phyloP scores from a whole-genome alignment of 768 basidiomycete species.

The Coprinopsis cinerea region DNA sequence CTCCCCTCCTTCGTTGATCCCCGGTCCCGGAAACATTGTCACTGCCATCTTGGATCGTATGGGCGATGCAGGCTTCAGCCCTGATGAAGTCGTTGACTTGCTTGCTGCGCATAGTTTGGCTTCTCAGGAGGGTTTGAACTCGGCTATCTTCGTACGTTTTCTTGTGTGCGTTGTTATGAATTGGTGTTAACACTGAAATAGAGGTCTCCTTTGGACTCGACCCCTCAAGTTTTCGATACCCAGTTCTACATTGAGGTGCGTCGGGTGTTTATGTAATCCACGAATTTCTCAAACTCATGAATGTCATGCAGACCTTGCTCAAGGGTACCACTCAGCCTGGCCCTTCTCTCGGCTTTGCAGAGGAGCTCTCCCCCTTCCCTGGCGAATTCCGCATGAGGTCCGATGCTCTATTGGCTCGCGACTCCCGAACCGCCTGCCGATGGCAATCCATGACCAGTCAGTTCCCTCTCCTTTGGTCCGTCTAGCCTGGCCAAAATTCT shows the following conservation, averaged over 20 bases:
- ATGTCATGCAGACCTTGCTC: constrained; percentile 17
- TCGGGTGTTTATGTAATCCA: neutral
- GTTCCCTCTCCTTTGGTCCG: constrained; percentile 4
- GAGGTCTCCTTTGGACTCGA: constrained; percentile 41
- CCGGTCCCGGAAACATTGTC: constrained; percentile 18
- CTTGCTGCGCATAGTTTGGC: constrained; percentile 28
- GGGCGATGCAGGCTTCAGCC: constrained; percentile 19
- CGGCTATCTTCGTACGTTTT: constrained; percentile 12
- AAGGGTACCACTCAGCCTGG: constrained; percentile 38
- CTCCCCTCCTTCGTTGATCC: constrained; percentile 24
- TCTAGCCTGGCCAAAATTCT: neutral
- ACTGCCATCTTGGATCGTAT: constrained; percentile 17
- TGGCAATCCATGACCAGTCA: constrained; percentile 41
- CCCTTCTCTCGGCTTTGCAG: constrained; percentile 30
- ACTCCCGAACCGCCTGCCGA: constrained; percentile 31
- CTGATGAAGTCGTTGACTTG: constrained; percentile 25
- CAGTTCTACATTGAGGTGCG: constrained; percentile 40
- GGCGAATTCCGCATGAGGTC: constrained; percentile 43
- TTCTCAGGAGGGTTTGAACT: constrained; percentile 21
- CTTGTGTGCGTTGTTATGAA: constrained; percentile 10
- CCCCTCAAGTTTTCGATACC: constrained; percentile 36
- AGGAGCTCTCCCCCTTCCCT: constrained; percentile 31
- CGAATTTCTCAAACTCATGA: neutral
- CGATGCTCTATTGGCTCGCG: constrained; percentile 21
- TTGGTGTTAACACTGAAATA: constrained; percentile 13